phyloP scores from a whole-genome alignment of 257 asterid species.

The Cruciata laevipes region DNA sequence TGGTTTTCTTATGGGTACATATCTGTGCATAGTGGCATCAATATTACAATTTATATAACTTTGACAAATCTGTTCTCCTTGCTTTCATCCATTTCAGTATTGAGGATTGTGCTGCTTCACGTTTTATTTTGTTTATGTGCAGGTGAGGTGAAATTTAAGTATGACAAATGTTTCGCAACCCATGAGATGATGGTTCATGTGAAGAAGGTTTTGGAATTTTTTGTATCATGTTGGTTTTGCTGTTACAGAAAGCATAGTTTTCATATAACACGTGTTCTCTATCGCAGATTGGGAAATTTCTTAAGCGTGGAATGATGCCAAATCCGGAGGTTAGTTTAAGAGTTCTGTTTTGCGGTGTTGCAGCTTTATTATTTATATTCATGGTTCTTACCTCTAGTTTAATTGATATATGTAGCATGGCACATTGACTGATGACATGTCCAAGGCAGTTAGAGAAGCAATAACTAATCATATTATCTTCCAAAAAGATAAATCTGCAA shows the following conservation, averaged over 20 bases:
- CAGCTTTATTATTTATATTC: not conserved
- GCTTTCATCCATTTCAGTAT: not conserved
- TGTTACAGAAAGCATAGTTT: constrained; percentile 15
- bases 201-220: constrained; percentile 52
- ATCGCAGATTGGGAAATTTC: constrained; percentile 61
- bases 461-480: constrained; percentile 60
- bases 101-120: not conserved
- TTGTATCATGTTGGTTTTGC: constrained; percentile 3
- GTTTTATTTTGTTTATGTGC: constrained; percentile 26
- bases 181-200: constrained; percentile 76
- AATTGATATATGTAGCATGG: constrained; percentile 58
- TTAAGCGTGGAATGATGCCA: constrained; percentile 73
- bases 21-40: not conserved
- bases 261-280: constrained; percentile 11
- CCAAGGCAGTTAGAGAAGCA: constrained; percentile 67
- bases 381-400: not conserved
- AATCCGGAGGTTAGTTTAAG: constrained; percentile 54
- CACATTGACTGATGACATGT: constrained; percentile 71
- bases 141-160: constrained; percentile 72
- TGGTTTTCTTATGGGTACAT: not conserved
- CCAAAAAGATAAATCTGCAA: constrained; percentile 95
- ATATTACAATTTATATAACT: not conserved
- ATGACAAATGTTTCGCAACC: constrained; percentile 81
- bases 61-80: not conserved
- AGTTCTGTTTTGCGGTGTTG: constrained; percentile 11